phyloP scores from a whole-genome alignment of 805 yeast species.

The Saccharomycopsis synnaedendra region DNA sequence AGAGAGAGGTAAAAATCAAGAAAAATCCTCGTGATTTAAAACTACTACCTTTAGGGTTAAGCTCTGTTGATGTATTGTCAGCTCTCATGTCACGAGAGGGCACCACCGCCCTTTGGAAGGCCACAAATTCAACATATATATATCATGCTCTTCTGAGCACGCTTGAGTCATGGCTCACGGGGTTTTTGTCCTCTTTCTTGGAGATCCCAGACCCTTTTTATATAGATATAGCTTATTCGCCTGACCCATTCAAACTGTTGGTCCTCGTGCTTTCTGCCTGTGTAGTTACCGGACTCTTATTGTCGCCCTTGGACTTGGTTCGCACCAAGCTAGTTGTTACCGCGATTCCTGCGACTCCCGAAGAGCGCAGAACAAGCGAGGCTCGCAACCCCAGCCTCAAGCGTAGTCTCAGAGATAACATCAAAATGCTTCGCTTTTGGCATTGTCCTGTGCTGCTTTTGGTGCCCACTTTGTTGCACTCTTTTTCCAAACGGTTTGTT shows the following conservation, averaged over 20 bases:
- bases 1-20: constrained; percentile 17
- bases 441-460: constrained; percentile 50
- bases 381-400: constrained; percentile 19
- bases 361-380: constrained; percentile 21
- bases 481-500: constrained; percentile 49
- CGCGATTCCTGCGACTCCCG: constrained; percentile 30
- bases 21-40: no score
- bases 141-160: constrained; percentile 65
- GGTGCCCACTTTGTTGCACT: constrained; percentile 57
- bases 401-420: constrained; percentile 62
- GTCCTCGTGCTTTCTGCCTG: constrained; percentile 60
- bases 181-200: constrained; percentile 68
- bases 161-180: constrained; percentile 85
- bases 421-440: constrained; percentile 38
- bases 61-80: constrained; percentile 54
- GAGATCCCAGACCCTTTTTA: constrained; percentile 84
- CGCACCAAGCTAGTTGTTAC: constrained; percentile 70
- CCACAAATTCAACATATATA: constrained; percentile 70
- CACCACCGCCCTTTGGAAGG: constrained; percentile 59
- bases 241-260: constrained; percentile 62
- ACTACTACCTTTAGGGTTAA: constrained; percentile 48
- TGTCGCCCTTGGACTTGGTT: constrained; percentile 76
- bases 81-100: constrained; percentile 60
- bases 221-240: constrained; percentile 70
- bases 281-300: constrained; percentile 55